Conservation (phyloP, 2,329 filamentous ascomycete species). For the Raffaelea ambrosiae region DNA sequence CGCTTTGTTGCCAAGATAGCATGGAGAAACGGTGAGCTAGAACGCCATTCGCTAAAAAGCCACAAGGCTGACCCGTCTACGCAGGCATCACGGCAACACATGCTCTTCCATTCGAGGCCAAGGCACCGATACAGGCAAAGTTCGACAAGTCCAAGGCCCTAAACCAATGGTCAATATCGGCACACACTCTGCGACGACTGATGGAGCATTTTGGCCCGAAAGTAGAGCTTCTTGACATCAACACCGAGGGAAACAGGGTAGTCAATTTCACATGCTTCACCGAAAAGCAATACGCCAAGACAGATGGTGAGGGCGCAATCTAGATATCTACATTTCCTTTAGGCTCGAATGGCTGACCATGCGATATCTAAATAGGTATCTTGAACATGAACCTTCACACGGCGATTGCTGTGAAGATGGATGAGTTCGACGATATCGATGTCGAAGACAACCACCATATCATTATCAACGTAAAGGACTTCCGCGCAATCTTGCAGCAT, state of each 20-base stretch:
- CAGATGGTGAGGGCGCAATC: slow-evolving; percentile 52
- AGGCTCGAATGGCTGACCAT: neutral
- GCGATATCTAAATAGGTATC: slow-evolving; percentile 37
- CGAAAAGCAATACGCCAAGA: slow-evolving; percentile 61
- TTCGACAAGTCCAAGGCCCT: slow-evolving; percentile 59
- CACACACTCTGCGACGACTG: slow-evolving; percentile 62
- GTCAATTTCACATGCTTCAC: slow-evolving; percentile 76
- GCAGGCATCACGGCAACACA: slow-evolving; percentile 70
- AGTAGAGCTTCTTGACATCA: slow-evolving; percentile 73
- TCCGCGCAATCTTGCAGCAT: slow-evolving; percentile 69
- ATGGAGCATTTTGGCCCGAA: slow-evolving; percentile 75
- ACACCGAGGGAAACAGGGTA: slow-evolving; percentile 61
- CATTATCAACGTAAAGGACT: slow-evolving; percentile 75
- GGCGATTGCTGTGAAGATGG: slow-evolving; percentile 65
- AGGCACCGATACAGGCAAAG: slow-evolving; percentile 66
- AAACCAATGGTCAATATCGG: slow-evolving; percentile 66
- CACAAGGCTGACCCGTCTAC: no score
- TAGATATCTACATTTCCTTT: neutral
- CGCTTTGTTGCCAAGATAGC: slow-evolving; percentile 66
- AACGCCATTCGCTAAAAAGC: neutral
- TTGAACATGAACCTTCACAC: slow-evolving; percentile 75
- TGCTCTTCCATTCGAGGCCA: slow-evolving; percentile 64
- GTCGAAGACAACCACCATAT: slow-evolving; percentile 71
- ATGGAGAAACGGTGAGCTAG: slow-evolving; percentile 56
- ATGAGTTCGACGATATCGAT: slow-evolving; percentile 68